Evolutionary conservation across 371 early-diverging fungal species (phyloP).

Genomic region (Mortierella sp.): DNA sequence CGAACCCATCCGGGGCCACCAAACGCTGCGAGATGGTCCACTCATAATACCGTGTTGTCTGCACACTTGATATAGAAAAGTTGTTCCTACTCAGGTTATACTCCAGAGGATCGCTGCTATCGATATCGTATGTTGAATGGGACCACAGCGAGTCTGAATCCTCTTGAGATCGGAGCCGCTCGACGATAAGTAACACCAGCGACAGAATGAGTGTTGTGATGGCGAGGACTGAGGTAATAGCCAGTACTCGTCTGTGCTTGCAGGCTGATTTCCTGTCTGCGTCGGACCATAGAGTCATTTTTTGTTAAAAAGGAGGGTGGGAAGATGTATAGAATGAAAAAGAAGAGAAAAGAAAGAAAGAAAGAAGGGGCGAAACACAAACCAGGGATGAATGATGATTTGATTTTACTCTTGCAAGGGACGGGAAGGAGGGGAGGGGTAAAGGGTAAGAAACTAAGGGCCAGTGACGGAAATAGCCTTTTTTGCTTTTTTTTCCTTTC

Average conservation of each 20-base stretch:
- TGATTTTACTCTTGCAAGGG: not conserved
- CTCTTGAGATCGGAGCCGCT: not conserved
- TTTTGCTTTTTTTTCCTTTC: too few species aligned
- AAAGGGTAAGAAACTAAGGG: not conserved
- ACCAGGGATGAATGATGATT: not conserved
- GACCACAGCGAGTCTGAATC: slow-evolving; percentile 1
- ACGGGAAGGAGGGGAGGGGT: not conserved
- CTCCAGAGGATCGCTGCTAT: slow-evolving; percentile 21
- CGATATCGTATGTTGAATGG: not conserved
- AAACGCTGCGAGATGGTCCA: slow-evolving; percentile 46
- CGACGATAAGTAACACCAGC: not conserved
- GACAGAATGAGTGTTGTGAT: not conserved
- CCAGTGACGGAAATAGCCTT: too few species aligned
- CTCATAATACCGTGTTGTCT: slow-evolving; percentile 46
- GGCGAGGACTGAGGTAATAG: not conserved
- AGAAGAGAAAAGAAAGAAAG: not conserved
- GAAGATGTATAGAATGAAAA: not conserved
- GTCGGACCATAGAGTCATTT: not conserved
- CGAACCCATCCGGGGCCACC: slow-evolving; percentile 58
- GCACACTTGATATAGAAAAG: slow-evolving; percentile 31
- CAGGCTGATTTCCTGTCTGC: not conserved
- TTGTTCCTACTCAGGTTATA: slow-evolving; percentile 43
- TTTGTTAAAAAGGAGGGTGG: not conserved
- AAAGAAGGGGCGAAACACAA: not conserved
- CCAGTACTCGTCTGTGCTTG: not conserved